Evolutionary conservation across 192 early-diverging fungal species (phyloP).

Genomic region (Paraglomus brasilianum): DNA sequence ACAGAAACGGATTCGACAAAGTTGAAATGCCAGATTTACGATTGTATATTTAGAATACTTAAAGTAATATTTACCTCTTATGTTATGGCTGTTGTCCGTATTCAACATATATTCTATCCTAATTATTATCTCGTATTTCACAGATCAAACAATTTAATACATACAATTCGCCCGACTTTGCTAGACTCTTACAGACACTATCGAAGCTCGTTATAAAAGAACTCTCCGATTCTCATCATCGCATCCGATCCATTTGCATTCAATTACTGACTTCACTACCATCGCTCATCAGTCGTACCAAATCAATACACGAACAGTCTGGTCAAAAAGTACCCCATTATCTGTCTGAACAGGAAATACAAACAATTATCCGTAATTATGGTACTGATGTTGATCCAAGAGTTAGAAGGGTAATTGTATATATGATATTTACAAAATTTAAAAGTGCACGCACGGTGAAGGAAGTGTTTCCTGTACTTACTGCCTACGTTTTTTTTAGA

Average conservation of each 20-base stretch:
- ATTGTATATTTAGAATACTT: slow-evolving; percentile 22
- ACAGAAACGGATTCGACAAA: slow-evolving; percentile 43
- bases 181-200: slow-evolving; percentile 38
- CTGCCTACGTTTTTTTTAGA: slow-evolving; percentile 30
- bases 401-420: slow-evolving; percentile 47
- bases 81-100: background rate
- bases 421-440: background rate
- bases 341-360: slow-evolving; percentile 43
- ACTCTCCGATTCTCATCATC: slow-evolving; percentile 48
- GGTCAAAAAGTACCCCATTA: background rate
- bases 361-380: slow-evolving; percentile 50
- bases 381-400: slow-evolving; percentile 49
- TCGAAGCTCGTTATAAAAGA: slow-evolving; percentile 39
- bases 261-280: slow-evolving; percentile 45
- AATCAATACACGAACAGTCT: background rate
- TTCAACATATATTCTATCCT: background rate
- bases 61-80: slow-evolving; percentile 10
- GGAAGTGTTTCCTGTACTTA: background rate
- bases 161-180: slow-evolving; percentile 13
- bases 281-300: slow-evolving; percentile 31
- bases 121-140: slow-evolving; percentile 2
- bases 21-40: slow-evolving; percentile 28
- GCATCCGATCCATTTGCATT: slow-evolving; percentile 47
- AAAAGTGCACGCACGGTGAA: background rate
- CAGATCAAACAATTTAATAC: slow-evolving; percentile 16